A percentile compares a stretch with the other conserved stretches of the same genome.
These are phyloP conservation scores for Chlorella sp. DNA, from an alignment of 139 green algal genomes.

Conservation along the genomic window DNA sequence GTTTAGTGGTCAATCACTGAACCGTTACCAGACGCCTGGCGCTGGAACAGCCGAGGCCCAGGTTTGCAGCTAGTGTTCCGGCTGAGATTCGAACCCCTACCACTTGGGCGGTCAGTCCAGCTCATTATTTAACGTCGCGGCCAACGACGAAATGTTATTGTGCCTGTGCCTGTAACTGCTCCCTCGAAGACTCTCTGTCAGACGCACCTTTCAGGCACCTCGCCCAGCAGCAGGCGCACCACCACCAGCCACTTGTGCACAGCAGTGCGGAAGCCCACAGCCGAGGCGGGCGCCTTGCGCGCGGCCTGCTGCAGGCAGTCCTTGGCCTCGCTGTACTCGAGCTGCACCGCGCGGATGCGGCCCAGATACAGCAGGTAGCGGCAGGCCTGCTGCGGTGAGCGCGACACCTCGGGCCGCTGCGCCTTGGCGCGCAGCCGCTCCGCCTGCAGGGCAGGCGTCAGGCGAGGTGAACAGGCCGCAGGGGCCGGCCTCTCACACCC, in stretches of 20 bases:
- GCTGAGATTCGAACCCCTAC: too few relatives aligned
- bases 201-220: conserved; percentile 96
- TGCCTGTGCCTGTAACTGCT: too few relatives aligned
- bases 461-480: background rate
- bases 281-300: conserved; percentile 74
- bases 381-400: conserved; percentile 83
- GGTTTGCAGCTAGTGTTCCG: too few relatives aligned
- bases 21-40: too few relatives aligned
- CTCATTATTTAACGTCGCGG: too few relatives aligned
- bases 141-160: too few relatives aligned
- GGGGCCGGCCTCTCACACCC: background rate
- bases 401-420: conserved; percentile 76
- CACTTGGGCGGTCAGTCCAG: too few relatives aligned
- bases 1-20: too few relatives aligned
- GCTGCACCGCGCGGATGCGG: conserved; percentile 90
- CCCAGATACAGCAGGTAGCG: conserved; percentile 97
- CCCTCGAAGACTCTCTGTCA: too few relatives aligned
- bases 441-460: conserved; percentile 59
- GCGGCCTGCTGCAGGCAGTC: conserved; percentile 92
- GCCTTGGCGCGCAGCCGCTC: conserved; percentile 96
- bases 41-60: too few relatives aligned
- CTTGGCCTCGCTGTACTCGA: conserved; percentile 97
- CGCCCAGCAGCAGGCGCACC: conserved; percentile 96
- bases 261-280: conserved; percentile 84
- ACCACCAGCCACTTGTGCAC: conserved; percentile 92